Conservation (phyloP, 768 basidiomycete genomes). For the Arthromyces matolae region DNA sequence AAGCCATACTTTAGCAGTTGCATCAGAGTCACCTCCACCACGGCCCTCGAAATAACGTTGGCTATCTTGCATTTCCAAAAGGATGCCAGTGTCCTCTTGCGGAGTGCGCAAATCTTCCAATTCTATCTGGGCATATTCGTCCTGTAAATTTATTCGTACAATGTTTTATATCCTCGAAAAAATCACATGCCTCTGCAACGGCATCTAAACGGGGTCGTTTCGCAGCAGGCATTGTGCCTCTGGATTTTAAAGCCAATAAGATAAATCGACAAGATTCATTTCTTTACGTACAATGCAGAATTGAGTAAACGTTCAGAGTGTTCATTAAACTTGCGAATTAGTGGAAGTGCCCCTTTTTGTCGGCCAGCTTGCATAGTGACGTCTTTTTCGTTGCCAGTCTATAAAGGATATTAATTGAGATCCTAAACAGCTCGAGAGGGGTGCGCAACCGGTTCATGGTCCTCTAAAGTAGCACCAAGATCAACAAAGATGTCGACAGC, state of each 20-base stretch:
- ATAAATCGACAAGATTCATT: not conserved
- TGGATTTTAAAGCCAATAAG: slow-evolving; percentile 19
- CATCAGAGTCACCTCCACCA: slow-evolving; percentile 35
- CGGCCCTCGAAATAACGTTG: slow-evolving; percentile 76
- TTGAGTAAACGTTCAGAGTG: slow-evolving; percentile 89
- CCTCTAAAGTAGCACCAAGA: slow-evolving; percentile 83
- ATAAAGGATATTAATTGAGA: slow-evolving; percentile 1
- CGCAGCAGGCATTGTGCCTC: slow-evolving; percentile 52
- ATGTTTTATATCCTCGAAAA: not conserved
- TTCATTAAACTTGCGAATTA: slow-evolving; percentile 97
- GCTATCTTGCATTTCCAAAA: slow-evolving; percentile 84
- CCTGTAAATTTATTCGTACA: slow-evolving; percentile 21
- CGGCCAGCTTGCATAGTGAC: slow-evolving; percentile 94
- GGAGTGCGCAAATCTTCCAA: slow-evolving; percentile 80
- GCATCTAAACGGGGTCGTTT: slow-evolving; percentile 57
- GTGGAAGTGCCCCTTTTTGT: slow-evolving; percentile 80
- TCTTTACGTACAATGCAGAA: slow-evolving; percentile 57
- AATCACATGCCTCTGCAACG: slow-evolving; percentile 38
- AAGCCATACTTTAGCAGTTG: slow-evolving; percentile 23
- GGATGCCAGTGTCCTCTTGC: slow-evolving; percentile 61
- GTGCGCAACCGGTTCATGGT: slow-evolving; percentile 75
- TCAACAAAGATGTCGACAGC: slow-evolving; percentile 77
- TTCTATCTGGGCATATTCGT: slow-evolving; percentile 58
- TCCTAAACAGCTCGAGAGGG: slow-evolving; percentile 1
- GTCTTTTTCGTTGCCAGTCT: slow-evolving; percentile 90